Evolutionary conservation across 306 rosid genomes (phyloP).

Genomic region (Lathyrus aphaca): DNA sequence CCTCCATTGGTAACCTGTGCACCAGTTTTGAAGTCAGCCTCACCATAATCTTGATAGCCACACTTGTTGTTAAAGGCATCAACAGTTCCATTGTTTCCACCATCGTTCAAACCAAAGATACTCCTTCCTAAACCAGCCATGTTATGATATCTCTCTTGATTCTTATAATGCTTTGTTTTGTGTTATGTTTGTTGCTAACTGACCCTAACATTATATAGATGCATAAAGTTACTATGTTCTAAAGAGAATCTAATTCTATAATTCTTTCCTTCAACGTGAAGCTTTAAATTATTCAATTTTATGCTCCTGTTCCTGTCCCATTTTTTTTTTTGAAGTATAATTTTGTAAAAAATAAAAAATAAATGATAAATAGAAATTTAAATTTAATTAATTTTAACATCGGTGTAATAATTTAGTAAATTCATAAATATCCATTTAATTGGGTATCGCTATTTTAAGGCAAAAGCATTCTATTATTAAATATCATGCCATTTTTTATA

Average conservation of each 20-base stretch:
- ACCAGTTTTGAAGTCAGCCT: conserved; percentile 1
- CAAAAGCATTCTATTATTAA: no score
- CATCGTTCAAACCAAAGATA: background rate
- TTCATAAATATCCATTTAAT: no score
- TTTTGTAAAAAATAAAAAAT: no score
- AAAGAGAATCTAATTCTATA: background rate
- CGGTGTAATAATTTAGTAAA: no score
- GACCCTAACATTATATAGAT: background rate
- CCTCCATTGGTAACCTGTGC: background rate
- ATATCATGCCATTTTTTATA: no score
- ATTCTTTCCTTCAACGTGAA: background rate
- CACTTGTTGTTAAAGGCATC: conserved; percentile 19
- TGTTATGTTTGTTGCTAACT: background rate
- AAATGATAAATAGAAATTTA: no score
- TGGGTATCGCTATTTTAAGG: no score
- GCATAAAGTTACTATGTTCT: background rate
- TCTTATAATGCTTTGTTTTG: background rate
- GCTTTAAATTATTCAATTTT: background rate
- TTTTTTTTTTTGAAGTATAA: no score
- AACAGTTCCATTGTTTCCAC: conserved; percentile 12
- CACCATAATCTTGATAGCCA: background rate
- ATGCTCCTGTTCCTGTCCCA: no score
- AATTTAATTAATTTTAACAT: no score
- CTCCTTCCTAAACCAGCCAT: background rate
- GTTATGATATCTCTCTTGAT: background rate